Conservation (phyloP, 495 filamentous ascomycete species). For the Hyaloscypha bicolor region DNA sequence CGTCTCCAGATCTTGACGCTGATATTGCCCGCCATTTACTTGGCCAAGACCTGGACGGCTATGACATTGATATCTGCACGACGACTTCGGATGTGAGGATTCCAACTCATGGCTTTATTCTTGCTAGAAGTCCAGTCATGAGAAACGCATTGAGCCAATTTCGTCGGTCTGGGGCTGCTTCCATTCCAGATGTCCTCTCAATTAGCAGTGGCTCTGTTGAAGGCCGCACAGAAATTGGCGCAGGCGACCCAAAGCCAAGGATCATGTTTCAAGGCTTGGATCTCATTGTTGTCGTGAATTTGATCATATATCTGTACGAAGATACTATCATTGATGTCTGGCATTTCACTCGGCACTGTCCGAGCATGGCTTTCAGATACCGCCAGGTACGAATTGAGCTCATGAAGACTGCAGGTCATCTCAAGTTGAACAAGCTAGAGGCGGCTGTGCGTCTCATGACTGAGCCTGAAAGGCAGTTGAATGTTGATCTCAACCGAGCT, state of each 20-base stretch:
- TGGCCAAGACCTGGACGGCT: constrained; percentile 43
- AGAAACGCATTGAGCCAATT: constrained; percentile 60
- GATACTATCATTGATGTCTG: constrained; percentile 83
- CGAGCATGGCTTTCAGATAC: constrained; percentile 65
- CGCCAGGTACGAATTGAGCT: constrained; percentile 79
- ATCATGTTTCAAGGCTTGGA: constrained; percentile 50
- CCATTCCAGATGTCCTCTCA: constrained; percentile 20
- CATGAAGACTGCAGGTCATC: constrained; percentile 71
- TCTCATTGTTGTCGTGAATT: constrained; percentile 64
- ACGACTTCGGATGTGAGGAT: constrained; percentile 63
- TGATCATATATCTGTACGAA: constrained; percentile 79
- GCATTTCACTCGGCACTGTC: constrained; percentile 67
- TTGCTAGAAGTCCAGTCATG: constrained; percentile 71
- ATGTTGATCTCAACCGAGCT: constrained; percentile 67
- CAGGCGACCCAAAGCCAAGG: background rate
- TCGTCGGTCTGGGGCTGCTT: constrained; percentile 38
- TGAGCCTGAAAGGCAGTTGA: constrained; percentile 60
- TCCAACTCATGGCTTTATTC: constrained; percentile 81
- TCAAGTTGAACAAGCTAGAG: constrained; percentile 71
- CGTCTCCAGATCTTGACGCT: constrained; percentile 27
- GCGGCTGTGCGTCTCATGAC: constrained; percentile 74
- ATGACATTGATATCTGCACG: constrained; percentile 45
- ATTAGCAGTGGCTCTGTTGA: background rate
- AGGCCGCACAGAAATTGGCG: constrained; percentile 15
- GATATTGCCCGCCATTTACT: constrained; percentile 33